Conservation (phyloP, 2,329 filamentous ascomycete species). For the Fusarium subglutinans region DNA sequence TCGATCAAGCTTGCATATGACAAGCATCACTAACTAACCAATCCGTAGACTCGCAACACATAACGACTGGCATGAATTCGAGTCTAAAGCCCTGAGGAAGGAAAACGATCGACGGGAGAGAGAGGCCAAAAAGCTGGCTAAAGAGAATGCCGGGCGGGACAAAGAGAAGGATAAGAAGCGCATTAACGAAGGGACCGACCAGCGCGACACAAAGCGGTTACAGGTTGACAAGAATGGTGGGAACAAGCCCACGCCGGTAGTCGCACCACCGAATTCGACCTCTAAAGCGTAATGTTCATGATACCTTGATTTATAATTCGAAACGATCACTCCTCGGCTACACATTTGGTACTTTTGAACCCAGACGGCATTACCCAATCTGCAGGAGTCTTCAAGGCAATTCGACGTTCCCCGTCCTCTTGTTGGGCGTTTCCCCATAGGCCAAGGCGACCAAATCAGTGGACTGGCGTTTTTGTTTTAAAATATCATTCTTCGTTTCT, state of each 20-base stretch:
- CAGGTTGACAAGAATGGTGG: conserved; percentile 44
- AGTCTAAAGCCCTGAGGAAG: conserved; percentile 92
- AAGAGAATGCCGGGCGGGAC: conserved; percentile 47
- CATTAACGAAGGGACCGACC: conserved; percentile 44
- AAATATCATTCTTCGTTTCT: not conserved
- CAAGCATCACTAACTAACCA: conserved; percentile 43
- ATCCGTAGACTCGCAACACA: conserved; percentile 74
- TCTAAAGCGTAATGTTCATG: conserved; percentile 14
- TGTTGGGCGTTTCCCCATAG: not conserved
- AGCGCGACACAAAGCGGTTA: conserved; percentile 48
- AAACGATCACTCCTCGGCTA: not conserved
- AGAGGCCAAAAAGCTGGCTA: conserved; percentile 59
- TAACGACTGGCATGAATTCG: conserved; percentile 98
- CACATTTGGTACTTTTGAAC: not conserved
- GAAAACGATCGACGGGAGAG: conserved; percentile 79
- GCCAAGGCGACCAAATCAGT: not conserved
- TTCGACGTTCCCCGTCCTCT: not conserved
- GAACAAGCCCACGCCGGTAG: conserved; percentile 13
- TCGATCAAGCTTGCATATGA: conserved; percentile 39
- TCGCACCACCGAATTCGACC: conserved; percentile 10
- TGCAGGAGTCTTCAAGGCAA: conserved; percentile 10
- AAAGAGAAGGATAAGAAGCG: conserved; percentile 54
- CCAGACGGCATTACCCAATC: conserved; percentile 1
- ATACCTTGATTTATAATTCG: not conserved
- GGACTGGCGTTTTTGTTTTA: conserved; percentile 23